A percentile compares a stretch with the other conserved stretches of the same genome.
phyloP scores from a whole-genome alignment of 139 green algal genomes.

The Diplosphaera chodatii region DNA sequence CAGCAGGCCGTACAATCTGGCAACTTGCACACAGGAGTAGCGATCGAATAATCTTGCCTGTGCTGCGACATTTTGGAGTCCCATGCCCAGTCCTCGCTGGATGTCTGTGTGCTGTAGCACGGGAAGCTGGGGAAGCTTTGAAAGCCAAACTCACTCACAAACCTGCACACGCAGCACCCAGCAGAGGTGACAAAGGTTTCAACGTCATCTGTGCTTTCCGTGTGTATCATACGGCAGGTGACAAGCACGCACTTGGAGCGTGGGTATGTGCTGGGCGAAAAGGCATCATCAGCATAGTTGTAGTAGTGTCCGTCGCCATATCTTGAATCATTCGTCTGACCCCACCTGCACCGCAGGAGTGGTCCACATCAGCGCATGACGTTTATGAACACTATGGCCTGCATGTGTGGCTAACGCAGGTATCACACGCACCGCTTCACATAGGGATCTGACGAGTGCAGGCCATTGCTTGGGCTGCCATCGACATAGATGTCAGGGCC shows the following conservation, averaged over 20 bases:
- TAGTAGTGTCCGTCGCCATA: conserved; percentile 78
- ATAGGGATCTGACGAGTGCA: conserved; percentile 32
- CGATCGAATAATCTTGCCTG: too few species aligned
- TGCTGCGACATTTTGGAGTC: conserved; percentile 35
- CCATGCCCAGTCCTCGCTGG: conserved; percentile 29
- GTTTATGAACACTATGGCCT: too few species aligned
- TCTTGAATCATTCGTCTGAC: conserved; percentile 11
- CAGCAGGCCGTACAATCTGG: too few species aligned
- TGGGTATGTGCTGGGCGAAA: conserved; percentile 40
- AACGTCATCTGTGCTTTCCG: too few species aligned
- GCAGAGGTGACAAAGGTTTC: too few species aligned
- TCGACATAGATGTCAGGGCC: conserved; percentile 56
- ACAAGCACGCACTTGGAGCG: conserved; percentile 49
- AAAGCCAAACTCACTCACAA: conserved; percentile 47
- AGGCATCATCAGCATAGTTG: conserved; percentile 46
- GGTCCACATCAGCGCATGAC: too few species aligned
- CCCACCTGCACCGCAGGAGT: conserved; percentile 51
- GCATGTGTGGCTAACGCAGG: too few species aligned
- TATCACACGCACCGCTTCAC: conserved; percentile 57
- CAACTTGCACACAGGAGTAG: too few species aligned
- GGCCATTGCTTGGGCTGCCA: conserved; percentile 52
- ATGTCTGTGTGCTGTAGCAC: conserved; percentile 23
- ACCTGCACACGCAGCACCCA: background rate
- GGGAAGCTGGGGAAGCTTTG: conserved; percentile 50
- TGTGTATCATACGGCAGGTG: too few species aligned